phyloP scores from a whole-genome alignment of 2,329 filamentous ascomycete species.

The Bipolaris sorokiniana region DNA sequence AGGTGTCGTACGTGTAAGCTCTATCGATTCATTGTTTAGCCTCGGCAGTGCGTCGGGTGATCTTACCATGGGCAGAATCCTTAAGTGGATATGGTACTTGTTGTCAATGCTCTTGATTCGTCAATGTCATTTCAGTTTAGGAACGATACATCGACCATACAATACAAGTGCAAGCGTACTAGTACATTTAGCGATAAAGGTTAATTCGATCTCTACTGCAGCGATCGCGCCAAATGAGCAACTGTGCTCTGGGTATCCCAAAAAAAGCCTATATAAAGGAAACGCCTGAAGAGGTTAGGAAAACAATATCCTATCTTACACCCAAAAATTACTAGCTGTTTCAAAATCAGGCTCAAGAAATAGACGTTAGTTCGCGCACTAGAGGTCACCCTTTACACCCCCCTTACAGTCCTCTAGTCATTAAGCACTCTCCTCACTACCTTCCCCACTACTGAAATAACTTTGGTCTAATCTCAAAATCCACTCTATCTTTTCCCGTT shows the following conservation, averaged over 20 bases:
- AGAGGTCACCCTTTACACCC: background rate
- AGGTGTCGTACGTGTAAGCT: conserved; percentile 18
- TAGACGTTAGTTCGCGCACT: background rate
- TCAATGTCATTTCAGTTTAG: background rate
- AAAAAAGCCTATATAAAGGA: conserved; percentile 8
- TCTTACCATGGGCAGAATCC: background rate
- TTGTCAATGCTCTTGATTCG: background rate
- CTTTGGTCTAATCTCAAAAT: conserved; percentile 93
- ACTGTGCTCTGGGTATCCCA: conserved; percentile 20
- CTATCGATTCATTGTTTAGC: conserved; percentile 27
- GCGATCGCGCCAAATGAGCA: conserved; percentile 14
- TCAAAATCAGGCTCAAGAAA: conserved; percentile 5
- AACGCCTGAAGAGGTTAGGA: conserved; percentile 7
- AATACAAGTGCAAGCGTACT: background rate
- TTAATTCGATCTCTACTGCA: conserved; percentile 12
- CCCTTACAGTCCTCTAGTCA: background rate
- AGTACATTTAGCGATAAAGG: conserved; percentile 1
- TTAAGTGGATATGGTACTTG: background rate
- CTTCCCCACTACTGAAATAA: conserved; percentile 55
- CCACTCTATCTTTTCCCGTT: conserved; percentile 95
- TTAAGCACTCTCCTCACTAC: conserved; percentile 21
- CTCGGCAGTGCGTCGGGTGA: conserved; percentile 26
- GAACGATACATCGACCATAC: background rate
- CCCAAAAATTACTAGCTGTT: background rate
- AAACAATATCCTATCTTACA: conserved; percentile 1